Evolutionary conservation across 1,284 basidiomycete genomes (phyloP).

Genomic region (Fomitiporia mediterranea): DNA sequence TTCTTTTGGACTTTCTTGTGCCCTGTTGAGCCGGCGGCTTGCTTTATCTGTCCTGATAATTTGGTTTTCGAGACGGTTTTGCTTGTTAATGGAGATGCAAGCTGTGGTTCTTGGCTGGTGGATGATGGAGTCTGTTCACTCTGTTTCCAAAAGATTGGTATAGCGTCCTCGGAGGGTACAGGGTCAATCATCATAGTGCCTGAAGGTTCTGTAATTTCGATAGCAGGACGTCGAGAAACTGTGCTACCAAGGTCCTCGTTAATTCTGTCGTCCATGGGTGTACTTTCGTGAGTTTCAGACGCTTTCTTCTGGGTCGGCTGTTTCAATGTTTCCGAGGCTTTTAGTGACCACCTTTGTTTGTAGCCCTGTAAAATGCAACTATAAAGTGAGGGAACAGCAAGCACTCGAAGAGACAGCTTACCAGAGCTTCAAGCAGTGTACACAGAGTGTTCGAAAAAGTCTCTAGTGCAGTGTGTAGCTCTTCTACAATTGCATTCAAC

Average conservation of each 20-base stretch:
- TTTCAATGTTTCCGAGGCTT: background rate
- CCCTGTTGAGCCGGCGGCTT: conserved; percentile 22
- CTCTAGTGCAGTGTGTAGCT: conserved; percentile 38
- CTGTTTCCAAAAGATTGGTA: conserved; percentile 1
- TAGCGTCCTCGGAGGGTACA: background rate
- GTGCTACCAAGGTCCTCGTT: conserved; percentile 24
- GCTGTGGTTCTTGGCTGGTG: background rate
- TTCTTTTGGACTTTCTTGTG: conserved; percentile 33
- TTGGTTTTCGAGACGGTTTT: conserved; percentile 4
- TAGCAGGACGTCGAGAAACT: conserved; percentile 10
- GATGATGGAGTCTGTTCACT: background rate
- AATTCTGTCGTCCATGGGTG: conserved; percentile 7
- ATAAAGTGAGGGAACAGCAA: background rate
- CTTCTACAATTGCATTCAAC: conserved; percentile 42
- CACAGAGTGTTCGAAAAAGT: conserved; percentile 28
- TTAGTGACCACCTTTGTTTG: background rate
- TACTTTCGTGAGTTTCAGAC: conserved; percentile 1
- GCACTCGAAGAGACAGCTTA: background rate
- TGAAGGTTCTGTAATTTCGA: background rate
- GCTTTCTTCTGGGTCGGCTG: background rate
- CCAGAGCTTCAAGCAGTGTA: conserved; percentile 27
- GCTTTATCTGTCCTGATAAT: conserved; percentile 12
- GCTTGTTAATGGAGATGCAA: background rate
- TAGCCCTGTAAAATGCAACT: background rate
- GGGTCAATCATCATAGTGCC: background rate